These are phyloP conservation scores for Apiospora marii DNA, from an alignment of 2,329 filamentous ascomycete genomes.

Conservation along the genomic window DNA sequence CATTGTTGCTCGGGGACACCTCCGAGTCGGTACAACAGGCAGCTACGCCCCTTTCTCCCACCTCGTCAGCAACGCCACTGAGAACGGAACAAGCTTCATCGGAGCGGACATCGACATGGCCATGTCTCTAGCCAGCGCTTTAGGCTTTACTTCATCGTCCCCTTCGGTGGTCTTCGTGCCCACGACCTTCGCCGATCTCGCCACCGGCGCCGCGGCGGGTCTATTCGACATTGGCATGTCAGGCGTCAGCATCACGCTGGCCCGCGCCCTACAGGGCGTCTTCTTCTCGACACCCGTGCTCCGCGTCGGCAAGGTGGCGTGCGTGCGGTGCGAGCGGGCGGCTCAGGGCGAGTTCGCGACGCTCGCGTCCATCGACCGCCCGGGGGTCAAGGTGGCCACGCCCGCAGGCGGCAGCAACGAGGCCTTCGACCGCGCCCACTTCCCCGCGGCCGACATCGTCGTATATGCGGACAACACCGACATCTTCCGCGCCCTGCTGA, in stretches of 20 bases:
- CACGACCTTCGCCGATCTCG: constrained; percentile 18
- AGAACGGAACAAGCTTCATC: neutral
- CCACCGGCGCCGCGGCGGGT: neutral
- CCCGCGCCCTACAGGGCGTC: constrained; percentile 5
- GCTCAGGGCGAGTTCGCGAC: constrained; percentile 3
- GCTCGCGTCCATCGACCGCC: neutral
- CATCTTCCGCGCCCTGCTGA: constrained; percentile 20
- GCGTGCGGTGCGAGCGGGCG: neutral
- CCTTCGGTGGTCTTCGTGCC: neutral
- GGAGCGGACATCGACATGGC: constrained; percentile 16
- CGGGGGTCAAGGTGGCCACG: constrained; percentile 20
- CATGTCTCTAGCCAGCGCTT: neutral
- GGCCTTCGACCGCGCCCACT: constrained; percentile 12
- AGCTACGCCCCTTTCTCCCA: constrained; percentile 13
- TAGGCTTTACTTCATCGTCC: neutral
- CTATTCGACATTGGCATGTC: constrained; percentile 18
- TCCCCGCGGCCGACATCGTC: neutral
- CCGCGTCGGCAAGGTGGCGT: constrained; percentile 20
- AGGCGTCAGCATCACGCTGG: constrained; percentile 12
- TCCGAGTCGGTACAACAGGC: constrained; percentile 3
- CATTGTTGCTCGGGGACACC: neutral
- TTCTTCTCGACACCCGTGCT: constrained; percentile 6
- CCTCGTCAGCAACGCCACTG: neutral
- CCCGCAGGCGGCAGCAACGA: constrained; percentile 15
- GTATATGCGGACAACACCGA: constrained; percentile 17